Base-by-base conservation (phyloP, 257 asterid genomes). In the Verbascum thapsus region DNA sequence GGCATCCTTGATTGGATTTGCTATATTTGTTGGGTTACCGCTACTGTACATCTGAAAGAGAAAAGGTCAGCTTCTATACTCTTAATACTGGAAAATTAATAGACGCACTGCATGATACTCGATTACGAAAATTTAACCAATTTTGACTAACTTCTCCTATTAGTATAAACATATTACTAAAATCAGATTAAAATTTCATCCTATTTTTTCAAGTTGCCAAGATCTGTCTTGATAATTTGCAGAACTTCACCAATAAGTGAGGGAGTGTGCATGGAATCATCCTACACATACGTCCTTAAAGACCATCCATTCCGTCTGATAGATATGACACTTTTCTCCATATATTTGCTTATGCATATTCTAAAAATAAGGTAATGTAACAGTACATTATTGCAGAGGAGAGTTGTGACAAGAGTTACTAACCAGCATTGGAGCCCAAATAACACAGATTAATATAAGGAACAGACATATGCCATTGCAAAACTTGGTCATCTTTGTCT, bases 371-470 rank as follows among this genome's bases (percentile, higher is more conserved):
- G 32, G 32, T 1, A 26, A 26, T 5, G 32, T n/a, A n/a, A n/a
- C n/a, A 26, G 32, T 26, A 26, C 5, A 12, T 35, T 22, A 39
- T 13, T 54, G 17, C 30, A 43, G 53, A 52, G 79, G 60, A 61
- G 37, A 62, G 35, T 58, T 2, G 6, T 39, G 53, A 13, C 47
- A 26, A 8, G 62, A 64, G 66, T 63, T 61, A 57, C 95, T 82
- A 70, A 90, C 99, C 95, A 94, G 81, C 97, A 94, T 94, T 60
- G 99, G 99, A 76, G 99, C 96, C 99, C 99, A 94, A 61, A 94
- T 90, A 53, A 94, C 99, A 69, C 94, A 84, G 18, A 90, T 88
- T 64, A 94, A 79, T 57, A 94, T 50, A 68, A 90, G 77, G 84
- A 94, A 90, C 65, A 94, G 76, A 76, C 97, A 94, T 64, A 94